Conservation (phyloP, 805 yeast species). For the Danielia reshetovae region DNA sequence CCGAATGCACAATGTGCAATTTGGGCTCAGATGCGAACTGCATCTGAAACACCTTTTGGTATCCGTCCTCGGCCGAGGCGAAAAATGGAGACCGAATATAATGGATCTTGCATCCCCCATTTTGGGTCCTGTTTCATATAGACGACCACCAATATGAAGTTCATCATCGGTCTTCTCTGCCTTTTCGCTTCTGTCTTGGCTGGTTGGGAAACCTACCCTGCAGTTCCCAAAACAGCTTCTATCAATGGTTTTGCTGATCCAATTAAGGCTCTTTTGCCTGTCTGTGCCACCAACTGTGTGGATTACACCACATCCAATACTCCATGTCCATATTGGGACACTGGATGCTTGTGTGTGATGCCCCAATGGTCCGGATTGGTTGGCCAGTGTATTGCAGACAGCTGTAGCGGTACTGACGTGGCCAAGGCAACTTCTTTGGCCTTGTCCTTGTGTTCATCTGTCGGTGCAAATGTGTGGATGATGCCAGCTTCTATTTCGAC, state of each 20-base stretch:
- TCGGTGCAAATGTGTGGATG: conserved; percentile 42
- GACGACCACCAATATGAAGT: conserved; percentile 1
- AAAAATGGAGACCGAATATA: not conserved
- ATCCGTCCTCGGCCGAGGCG: not conserved
- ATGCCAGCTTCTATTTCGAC: conserved; percentile 41
- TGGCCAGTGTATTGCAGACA: conserved; percentile 38
- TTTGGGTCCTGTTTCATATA: too few species aligned
- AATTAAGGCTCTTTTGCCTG: conserved; percentile 33
- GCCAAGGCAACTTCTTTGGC: conserved; percentile 39
- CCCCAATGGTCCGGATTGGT: conserved; percentile 44
- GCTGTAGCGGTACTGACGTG: conserved; percentile 36
- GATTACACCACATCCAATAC: conserved; percentile 34
- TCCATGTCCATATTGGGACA: conserved; percentile 52
- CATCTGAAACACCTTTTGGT: too few species aligned
- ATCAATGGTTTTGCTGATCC: conserved; percentile 50
- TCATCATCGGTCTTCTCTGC: not conserved
- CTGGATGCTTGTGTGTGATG: conserved; percentile 49
- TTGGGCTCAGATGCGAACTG: too few species aligned
- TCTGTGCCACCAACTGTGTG: conserved; percentile 42
- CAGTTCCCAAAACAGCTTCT: conserved; percentile 43
- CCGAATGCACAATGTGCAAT: too few species aligned
- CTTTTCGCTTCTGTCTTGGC: conserved; percentile 19
- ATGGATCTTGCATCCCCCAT: not conserved
- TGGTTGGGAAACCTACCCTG: conserved; percentile 43
- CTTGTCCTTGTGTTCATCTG: conserved; percentile 36